phyloP scores from a whole-genome alignment of 441 rosid species.

The Pelargonium fulgidum region DNA sequence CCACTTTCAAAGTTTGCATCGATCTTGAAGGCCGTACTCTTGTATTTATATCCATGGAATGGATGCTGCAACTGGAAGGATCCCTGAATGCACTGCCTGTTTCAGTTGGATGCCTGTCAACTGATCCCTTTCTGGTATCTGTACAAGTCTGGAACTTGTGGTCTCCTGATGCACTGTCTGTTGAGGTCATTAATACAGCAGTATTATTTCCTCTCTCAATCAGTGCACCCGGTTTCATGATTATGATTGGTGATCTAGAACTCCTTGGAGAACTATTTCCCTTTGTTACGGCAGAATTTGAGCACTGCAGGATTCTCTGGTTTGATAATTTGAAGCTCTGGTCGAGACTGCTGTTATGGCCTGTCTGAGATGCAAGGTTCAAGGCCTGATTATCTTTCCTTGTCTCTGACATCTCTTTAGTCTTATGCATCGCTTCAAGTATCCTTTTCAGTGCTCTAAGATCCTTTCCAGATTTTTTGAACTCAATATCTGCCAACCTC shows the following conservation, averaged over 20 bases:
- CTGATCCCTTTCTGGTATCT: slow-evolving; percentile 33
- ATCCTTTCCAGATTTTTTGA: slow-evolving; percentile 72
- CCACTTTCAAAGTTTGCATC: slow-evolving; percentile 32
- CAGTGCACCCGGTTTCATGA: slow-evolving; percentile 47
- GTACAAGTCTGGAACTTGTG: slow-evolving; percentile 26
- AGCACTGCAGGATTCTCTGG: slow-evolving; percentile 20
- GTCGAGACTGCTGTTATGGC: slow-evolving; percentile 25
- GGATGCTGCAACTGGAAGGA: slow-evolving; percentile 26
- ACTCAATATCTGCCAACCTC: slow-evolving; percentile 68
- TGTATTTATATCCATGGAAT: slow-evolving; percentile 31
- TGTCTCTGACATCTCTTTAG: slow-evolving; percentile 36
- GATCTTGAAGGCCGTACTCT: slow-evolving; percentile 24
- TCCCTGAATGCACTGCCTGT: slow-evolving; percentile 34
- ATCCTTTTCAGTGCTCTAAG: slow-evolving; percentile 83
- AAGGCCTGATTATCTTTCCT: slow-evolving; percentile 34
- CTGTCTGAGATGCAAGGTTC: slow-evolving; percentile 27
- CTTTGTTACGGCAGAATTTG: slow-evolving; percentile 30
- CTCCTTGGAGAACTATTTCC: slow-evolving; percentile 37
- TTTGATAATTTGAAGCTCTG: slow-evolving; percentile 30
- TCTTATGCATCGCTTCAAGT: slow-evolving; percentile 82
- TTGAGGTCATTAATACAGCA: slow-evolving; percentile 24
- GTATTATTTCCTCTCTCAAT: slow-evolving; percentile 29
- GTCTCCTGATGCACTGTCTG: slow-evolving; percentile 31
- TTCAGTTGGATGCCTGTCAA: slow-evolving; percentile 35
- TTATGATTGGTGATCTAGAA: slow-evolving; percentile 44